Evolutionary conservation across 768 basidiomycete genomes (phyloP), one percentile per base, ranked within the genome.

Genomic region (Boletus huronensis): DNA sequence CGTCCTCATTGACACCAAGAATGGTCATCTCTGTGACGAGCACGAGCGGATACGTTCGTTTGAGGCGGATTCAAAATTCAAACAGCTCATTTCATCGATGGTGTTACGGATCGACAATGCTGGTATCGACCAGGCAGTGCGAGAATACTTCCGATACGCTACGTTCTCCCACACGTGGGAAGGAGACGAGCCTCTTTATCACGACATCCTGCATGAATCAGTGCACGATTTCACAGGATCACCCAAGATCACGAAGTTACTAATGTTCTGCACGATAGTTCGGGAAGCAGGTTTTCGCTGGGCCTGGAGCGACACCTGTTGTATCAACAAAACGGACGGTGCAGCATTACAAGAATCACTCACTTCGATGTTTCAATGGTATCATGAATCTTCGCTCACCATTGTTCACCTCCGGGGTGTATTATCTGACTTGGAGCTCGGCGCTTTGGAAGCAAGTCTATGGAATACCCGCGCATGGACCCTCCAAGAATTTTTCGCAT

Each of bases 381-480:
- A 69, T 39, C 53, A 60, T 10, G 40, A 54, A 14, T 67, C 67
- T 2, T 54, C 66, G 6, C 52, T 68, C 38, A 68, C 66, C 1
- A 11, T 63, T n/a, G 61, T 64, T 40, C 58, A 64, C 32, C 63
- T 68, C 28, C 42, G 43, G 3, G 61, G 57, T 9, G 61, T 65
- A 42, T 36, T 40, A 9, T 19, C 54, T 7, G 52, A 47, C 40
- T 46, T 48, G 19, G 48, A 50, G 9, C 56, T 53, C 6, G 51
- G 54, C 13, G 51, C 50, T 21, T 36, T 68, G 31, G 26, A 17
- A 5, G 26, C 5, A 9, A 62, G 61, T 49, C 34, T 53, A 5
- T 69, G 67, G 67, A 68, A 65, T 34, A 63, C 50, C 2, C 60
- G 68, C 14, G 68, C 55, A 6, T 68, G 54, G 63, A 64, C 63